phyloP scores from a whole-genome alignment of 176 grass and related monocot species.

The Hordeum vulgare region DNA sequence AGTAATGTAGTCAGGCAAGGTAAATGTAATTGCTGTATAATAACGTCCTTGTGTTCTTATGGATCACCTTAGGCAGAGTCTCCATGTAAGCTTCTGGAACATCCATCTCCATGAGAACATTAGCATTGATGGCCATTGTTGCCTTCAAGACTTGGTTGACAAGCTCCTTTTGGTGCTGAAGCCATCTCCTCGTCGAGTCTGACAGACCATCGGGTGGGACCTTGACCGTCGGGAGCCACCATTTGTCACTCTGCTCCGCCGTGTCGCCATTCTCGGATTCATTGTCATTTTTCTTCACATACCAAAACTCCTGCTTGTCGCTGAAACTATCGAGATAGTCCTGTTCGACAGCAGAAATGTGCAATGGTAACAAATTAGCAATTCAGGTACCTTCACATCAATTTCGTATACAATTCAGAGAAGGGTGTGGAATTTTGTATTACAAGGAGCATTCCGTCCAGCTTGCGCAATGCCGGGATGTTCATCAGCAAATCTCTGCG shows the following conservation, averaged over 20 bases:
- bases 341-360: conserved; percentile 20
- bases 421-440: conserved; percentile 9
- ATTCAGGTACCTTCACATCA: not conserved
- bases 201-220: conserved; percentile 67
- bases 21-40: not conserved
- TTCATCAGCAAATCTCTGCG: conserved; percentile 79
- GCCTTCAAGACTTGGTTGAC: conserved; percentile 78
- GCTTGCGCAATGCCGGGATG: conserved; percentile 75
- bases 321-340: conserved; percentile 62
- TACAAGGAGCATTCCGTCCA: conserved; percentile 87
- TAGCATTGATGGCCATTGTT: conserved; percentile 83
- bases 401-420: not conserved
- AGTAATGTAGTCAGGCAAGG: not conserved
- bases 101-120: conserved; percentile 77
- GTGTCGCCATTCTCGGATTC: conserved; percentile 33
- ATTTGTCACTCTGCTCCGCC: conserved; percentile 57
- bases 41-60: not conserved
- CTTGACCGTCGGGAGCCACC: conserved; percentile 73
- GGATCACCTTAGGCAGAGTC: conserved; percentile 67
- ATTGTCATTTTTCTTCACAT: conserved; percentile 43
- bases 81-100: conserved; percentile 73
- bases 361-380: not conserved
- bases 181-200: conserved; percentile 37
- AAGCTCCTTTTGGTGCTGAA: conserved; percentile 65
- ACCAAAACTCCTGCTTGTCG: conserved; percentile 66